These are phyloP conservation scores for Triticum timopheevii DNA, from an alignment of 176 grass and related monocot species.

Conservation along the genomic window DNA sequence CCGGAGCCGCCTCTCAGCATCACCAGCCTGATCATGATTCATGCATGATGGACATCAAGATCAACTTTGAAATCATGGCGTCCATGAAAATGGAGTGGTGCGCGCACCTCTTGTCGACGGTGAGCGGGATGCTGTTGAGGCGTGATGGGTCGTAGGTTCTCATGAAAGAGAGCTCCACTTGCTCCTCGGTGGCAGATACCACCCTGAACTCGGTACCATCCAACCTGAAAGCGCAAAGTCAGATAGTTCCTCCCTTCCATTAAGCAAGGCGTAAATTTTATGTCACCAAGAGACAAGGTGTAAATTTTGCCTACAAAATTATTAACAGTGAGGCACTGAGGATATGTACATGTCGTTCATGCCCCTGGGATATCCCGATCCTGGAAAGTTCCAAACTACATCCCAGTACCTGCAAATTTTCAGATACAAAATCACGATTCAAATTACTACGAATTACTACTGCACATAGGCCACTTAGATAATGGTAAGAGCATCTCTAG, in stretches of 20 bases:
- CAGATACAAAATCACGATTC: not conserved
- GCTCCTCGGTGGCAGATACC: conserved; percentile 29
- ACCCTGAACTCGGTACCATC: conserved; percentile 40
- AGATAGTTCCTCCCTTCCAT: not conserved
- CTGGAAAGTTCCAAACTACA: conserved; percentile 44
- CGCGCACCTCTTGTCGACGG: conserved; percentile 52
- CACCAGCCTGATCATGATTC: conserved; percentile 16
- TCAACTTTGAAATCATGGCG: not conserved
- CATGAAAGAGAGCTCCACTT: conserved; percentile 66
- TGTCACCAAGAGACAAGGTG: too few species aligned
- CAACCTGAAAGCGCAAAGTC: conserved; percentile 29
- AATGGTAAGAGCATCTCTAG: too few species aligned
- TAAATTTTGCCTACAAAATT: too few species aligned
- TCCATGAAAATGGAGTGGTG: not conserved
- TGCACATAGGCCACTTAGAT: too few species aligned
- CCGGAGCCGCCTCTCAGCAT: conserved; percentile 62
- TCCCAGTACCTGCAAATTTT: conserved; percentile 64
- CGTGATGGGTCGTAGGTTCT: conserved; percentile 43
- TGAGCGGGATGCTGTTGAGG: conserved; percentile 13
- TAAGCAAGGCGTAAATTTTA: too few species aligned
- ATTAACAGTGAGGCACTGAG: not conserved
- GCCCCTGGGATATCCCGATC: conserved; percentile 4
- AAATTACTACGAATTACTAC: not conserved
- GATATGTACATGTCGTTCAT: conserved; percentile 37
- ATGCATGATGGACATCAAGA: not conserved